Base-by-base conservation (phyloP, 2,329 filamentous ascomycete species). In the Fusarium beomiforme region DNA sequence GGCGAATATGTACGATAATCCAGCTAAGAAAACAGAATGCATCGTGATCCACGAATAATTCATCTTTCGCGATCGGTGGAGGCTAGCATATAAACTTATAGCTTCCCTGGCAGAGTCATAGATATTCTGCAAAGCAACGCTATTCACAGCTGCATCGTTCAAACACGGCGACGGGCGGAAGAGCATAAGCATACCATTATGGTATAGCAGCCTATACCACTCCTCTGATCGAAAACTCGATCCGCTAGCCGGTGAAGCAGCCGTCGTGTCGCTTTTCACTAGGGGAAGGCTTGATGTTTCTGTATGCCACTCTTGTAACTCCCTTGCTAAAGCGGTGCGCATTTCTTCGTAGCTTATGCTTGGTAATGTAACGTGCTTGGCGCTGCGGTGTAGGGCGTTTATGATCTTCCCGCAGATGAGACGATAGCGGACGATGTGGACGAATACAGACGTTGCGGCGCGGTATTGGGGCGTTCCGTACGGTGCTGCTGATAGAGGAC, bases 21-120 rank as follows among this genome's bases (percentile, higher is more conserved):
- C 84, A 0, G 84, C 84, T 61, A 85, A 81, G 70, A 86, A 86
- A 3, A 85, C 79, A 1, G 82, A 79, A 53, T 86, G 85, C 61
- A 86, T 79, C 0, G 84, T 85, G 29, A 86, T 82, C 84, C 84
- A 86, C 0, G 81, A 83, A 43, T 82, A 86, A 69, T 86, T 86
- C 60, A 86, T 82, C 47, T 81, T 82, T 8, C 83, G 77, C 1
- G 81, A 83, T 10, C 81, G 80, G 51, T 85, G 83, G 1, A 86
- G 70, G 21, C 78, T 80, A 1, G 84, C 79, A 55, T 86, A 86
- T 0, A 84, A 73, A 3, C 75, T 78, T 44, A 86, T 84, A 0
- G 82, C 75, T 21, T 82, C 76, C 26, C 79, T 77, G 2, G 83
- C 78, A 0, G 83, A 80, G 19, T 77, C 75, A 47, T 82, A 84